Base-by-base conservation (phyloP, 345 rosid species). In the Citropsis articulata region DNA sequence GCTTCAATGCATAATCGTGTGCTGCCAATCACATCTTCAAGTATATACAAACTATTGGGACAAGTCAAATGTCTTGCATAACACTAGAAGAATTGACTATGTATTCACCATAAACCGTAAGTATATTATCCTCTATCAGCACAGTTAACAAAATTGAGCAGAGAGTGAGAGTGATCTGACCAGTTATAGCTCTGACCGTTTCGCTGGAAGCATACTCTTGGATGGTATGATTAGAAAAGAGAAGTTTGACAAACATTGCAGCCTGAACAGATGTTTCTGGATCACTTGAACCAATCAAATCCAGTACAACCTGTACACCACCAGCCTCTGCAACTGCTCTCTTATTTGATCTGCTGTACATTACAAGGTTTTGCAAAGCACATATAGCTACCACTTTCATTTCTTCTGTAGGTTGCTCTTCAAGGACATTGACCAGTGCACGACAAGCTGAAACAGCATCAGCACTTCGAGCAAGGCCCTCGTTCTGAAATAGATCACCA, bases 281-380 rank as follows among this genome's bases (percentile, higher is more conserved):
- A 77, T 94, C 98, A 83, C 98, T 93, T 28, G 99, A 97, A 81
- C 98, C 91, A 33, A 94, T 94, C 72, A 97, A 85, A 88, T 94
- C 99, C 89, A 97, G 77, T 48, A 97, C 89, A 36, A 97, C 98
- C 86, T 97, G 99, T 77, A 97, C 98, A 76, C 99, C 99, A 72
- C 98, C 98, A 77, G 98, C 99, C 90, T 97, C 99, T 16, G 98
- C 99, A 83, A 97, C 98, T 16, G 98, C 99, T 87, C 99, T 87
- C 90, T 93, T 97, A 85, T 97, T 97, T 24, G 99, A 90, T 75
- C 98, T 87, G 76, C 99, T 93, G 82, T 91, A 85, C 98, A 90
- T 94, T 45, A 97, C 98, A 81, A 97, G 97, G 84, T 97, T 97
- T 80, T 97, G 99, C 84, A 97, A 78, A 74, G 99, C 94, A 87